Evolutionary conservation across 2,329 filamentous ascomycete genomes (phyloP), one percentile per base, ranked within the genome.

Genomic region (Paecilomyces niveus): DNA sequence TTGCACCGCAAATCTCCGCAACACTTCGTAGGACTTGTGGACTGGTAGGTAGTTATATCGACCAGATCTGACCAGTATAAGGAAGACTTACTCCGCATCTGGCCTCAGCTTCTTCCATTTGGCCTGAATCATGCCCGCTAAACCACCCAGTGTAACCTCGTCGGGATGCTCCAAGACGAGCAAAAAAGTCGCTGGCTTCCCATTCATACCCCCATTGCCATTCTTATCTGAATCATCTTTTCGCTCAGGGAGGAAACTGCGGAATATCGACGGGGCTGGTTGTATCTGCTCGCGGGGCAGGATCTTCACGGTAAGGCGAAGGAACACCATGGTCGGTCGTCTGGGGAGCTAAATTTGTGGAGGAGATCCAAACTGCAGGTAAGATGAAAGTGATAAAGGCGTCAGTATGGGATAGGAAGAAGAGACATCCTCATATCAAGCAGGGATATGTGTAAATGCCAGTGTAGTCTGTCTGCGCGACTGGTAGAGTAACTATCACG

Each of bases 301-400:
- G 57, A 76, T 65, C 61, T 72, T 72, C 29, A 74, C 67, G 15
- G 69, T 67, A 3, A 75, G 65, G n/a, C 72, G 71, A 18, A 75
- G 64, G 32, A 72, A 66, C 52, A 75, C 71, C 71, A 75, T 74
- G 49, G 56, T 56, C 57, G 53, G n/a, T 31, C 26, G 49, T 13
- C 31, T 21, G 13, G 18, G 21, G 29, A 35, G 54, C 18, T 52
- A 15, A 26, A 15, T 8, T 9, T 24, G 11, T 8, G 21, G 18
- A 5, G 21, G 26, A 3, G n/a, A 21, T 18, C 2, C 21, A n/a
- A 33, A 8, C 18, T 15, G 7, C 29, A 15, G 24, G 9, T 26
- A 21, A 53, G 45, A 53, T 33, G 13, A 18, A 49, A 22, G 26
- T 49, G 54, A 49, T 51, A 13, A 35, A 31, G 32, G 33, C 22